phyloP scores from a whole-genome alignment of 2,329 filamentous ascomycete species.

The Aureobasidium sp. region DNA sequence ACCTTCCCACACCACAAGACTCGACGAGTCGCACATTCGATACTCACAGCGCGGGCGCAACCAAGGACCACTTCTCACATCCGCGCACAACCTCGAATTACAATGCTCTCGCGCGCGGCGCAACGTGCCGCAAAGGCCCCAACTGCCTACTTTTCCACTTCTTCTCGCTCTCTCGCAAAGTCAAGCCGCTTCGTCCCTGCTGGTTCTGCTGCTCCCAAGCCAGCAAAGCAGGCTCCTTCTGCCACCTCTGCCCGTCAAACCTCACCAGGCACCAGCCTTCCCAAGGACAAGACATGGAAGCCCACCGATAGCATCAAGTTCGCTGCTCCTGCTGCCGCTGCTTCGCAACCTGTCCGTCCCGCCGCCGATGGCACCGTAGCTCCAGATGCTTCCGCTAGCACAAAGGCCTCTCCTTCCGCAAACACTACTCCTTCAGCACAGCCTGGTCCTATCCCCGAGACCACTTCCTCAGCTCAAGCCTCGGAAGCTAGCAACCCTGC shows the following conservation, averaged over 20 bases:
- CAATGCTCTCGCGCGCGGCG: slow-evolving; percentile 29
- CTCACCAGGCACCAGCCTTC: slow-evolving; percentile 26
- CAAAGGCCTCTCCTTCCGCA: slow-evolving; percentile 22
- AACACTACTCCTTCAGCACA: slow-evolving; percentile 25
- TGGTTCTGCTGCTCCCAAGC: slow-evolving; percentile 15
- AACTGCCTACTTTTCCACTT: slow-evolving; percentile 16
- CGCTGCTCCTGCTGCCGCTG: slow-evolving; percentile 22
- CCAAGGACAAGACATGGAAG: slow-evolving; percentile 36
- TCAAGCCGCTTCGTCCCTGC: slow-evolving; percentile 13
- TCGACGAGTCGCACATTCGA: background rate
- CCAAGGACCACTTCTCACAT: background rate
- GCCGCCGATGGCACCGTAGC: slow-evolving; percentile 26
- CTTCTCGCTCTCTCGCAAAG: slow-evolving; percentile 13
- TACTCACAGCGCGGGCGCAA: background rate
- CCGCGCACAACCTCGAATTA: background rate
- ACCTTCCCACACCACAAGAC: background rate
- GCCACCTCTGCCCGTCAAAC: slow-evolving; percentile 25
- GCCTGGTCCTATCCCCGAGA: slow-evolving; percentile 19
- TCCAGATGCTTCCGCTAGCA: slow-evolving; percentile 30
- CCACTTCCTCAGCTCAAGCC: slow-evolving; percentile 12
- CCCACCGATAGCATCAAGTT: slow-evolving; percentile 34
- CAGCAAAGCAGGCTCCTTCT: slow-evolving; percentile 14
- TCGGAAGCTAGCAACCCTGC: slow-evolving; percentile 28
- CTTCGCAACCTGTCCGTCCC: slow-evolving; percentile 22
- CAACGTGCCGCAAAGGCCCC: slow-evolving; percentile 21